phyloP scores from a whole-genome alignment of 106 monocot species.

The Dioscorea zingiberensis region DNA sequence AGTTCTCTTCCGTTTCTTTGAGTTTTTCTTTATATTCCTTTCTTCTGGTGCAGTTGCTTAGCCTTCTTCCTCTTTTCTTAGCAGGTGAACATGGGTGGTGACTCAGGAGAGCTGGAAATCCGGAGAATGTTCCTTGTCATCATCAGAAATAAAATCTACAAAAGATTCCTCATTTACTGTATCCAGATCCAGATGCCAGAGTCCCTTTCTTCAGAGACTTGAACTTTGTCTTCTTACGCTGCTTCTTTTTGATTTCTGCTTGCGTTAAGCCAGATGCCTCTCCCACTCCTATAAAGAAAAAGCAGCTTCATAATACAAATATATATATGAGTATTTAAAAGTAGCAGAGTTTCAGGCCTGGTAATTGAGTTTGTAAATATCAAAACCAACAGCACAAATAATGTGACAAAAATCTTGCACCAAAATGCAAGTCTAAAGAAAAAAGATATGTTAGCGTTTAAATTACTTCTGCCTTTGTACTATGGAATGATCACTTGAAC shows the following conservation, averaged over 20 bases:
- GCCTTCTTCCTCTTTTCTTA: conserved; percentile 58
- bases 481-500: too few species aligned
- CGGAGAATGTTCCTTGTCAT: conserved; percentile 32
- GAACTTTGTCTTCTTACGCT: conserved; percentile 68
- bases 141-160: conserved; percentile 21
- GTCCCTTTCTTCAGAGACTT: conserved; percentile 85
- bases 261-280: conserved; percentile 25
- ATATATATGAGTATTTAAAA: too few species aligned
- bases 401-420: too few species aligned
- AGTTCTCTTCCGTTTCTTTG: conserved; percentile 54
- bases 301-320: neutral
- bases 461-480: too few species aligned
- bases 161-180: conserved; percentile 31
- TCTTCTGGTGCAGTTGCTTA: conserved; percentile 30
- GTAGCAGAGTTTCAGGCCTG: too few species aligned
- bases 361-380: too few species aligned
- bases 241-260: conserved; percentile 70
- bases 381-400: too few species aligned
- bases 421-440: too few species aligned
- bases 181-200: conserved; percentile 52
- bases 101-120: conserved; percentile 23
- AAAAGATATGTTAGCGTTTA: too few species aligned
- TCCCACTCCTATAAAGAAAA: conserved; percentile 26
- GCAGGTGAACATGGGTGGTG: conserved; percentile 28
- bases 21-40: conserved; percentile 31